Evolutionary conservation across 1,284 basidiomycete genomes (phyloP), one percentile per base, ranked within the genome.

Genomic region (Fistulina hepatica): DNA sequence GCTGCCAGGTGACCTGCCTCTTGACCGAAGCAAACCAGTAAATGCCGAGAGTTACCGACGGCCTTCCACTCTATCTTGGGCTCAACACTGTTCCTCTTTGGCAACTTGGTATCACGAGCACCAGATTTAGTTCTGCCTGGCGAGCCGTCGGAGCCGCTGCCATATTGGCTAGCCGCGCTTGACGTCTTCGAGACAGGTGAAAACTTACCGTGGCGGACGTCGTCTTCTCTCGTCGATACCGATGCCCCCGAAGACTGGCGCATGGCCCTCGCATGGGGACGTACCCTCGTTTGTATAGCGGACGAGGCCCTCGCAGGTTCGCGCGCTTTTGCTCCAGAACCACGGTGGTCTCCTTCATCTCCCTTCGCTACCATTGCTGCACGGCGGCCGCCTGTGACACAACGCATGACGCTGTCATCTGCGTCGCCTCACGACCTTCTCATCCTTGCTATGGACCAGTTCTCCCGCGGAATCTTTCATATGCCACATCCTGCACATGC

Each of bases 161-260:
- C 66, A 2, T 81, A 77, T 51, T 80, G 74, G 71, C 63, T 76
- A 21, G 65, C 69, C 11, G 74, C 76, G 0, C 58, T 80, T 33
- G 76, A 79, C 48, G 72, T 76, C 5, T 77, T 81, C 46, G 73
- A 78, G 54, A 72, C 67, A 3, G 75, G 74, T 21, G 75, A 80
- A 51, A 72, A 64, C 44, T 55, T 76, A 7, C 73, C 74, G 1
- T 61, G 62, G 23, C 61, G 63, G 20, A 62, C 63, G 5, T 59
- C 50, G 33, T n/a, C n/a, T n/a, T n/a, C n/a, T n/a, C n/a, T n/a
- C n/a, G n/a, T n/a, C n/a, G 28, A 31, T 13, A 64, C 65, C 22
- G 50, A 58, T 9, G 41, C 44, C 4, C 58, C 51, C 5, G 72
- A 77, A 49, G 74, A 78, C 52, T 80, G 76, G 76, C 64, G 71